Percentiles rank a stretch among this genome's conserved stretches.
phyloP scores from a whole-genome alignment of 2,329 filamentous ascomycete genomes.

The Pseudocercospora eumusae region DNA sequence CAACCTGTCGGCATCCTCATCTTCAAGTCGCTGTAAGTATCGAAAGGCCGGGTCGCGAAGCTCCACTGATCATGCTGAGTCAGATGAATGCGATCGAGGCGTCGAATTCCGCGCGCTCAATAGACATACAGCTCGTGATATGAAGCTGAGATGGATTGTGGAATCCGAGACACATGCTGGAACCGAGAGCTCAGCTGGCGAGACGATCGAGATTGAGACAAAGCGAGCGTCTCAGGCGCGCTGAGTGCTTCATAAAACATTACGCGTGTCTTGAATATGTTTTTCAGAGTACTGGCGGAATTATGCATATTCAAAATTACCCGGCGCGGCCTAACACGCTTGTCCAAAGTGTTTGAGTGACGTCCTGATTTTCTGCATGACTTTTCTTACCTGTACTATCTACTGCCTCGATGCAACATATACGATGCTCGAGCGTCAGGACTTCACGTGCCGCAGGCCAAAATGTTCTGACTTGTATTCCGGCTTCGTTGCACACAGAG shows the following conservation, averaged over 20 bases:
- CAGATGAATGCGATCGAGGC: not conserved
- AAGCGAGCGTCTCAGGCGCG: not conserved
- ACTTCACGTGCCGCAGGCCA: not conserved
- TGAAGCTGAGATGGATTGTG: not conserved
- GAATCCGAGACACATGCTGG: not conserved
- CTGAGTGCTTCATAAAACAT: not conserved
- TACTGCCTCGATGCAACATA: not conserved
- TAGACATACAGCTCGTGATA: not conserved
- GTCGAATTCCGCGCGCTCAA: not conserved
- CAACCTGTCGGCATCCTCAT: not conserved
- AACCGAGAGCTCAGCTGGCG: not conserved
- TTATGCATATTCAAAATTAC: not conserved
- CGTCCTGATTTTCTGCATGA: not conserved
- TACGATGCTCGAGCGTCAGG: not conserved
- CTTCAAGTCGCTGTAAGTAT: not conserved
- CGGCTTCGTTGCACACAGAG: no score
- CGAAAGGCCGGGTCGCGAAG: not conserved
- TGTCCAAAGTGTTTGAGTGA: no score
- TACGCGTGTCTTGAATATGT: not conserved
- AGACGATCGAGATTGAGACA: not conserved
- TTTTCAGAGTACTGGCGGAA: not conserved
- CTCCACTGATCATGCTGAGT: not conserved
- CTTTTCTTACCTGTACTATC: not conserved
- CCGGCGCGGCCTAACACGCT: not conserved
- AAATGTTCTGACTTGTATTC: no score